Evolutionary conservation across 2,329 filamentous ascomycete species (phyloP), one percentile per base, ranked within the genome.

Genomic region (Pseudopyricularia javanii): DNA sequence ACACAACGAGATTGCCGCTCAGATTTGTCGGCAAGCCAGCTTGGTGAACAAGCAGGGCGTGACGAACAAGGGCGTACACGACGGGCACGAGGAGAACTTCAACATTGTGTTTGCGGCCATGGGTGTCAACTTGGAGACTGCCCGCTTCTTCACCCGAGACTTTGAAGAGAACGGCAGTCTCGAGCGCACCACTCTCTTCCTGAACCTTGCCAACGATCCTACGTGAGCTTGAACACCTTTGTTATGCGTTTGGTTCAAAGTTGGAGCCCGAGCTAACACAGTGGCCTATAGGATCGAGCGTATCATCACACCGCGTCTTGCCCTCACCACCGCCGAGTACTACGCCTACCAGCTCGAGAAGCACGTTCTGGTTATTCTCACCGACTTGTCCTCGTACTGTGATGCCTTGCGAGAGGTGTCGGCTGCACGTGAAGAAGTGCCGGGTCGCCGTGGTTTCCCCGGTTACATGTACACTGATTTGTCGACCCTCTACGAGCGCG

Each of bases 381-480:
- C 94, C 53, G 93, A 98, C 79, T 75, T 98, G 62, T 93, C 93
- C 1, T 90, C 93, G 50, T 98, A 98, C 79, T 98, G 94, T 70
- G 93, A 98, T 70, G 94, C 93, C 59, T 85, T 98, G 59, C 93
- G 93, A 81, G 93, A 98, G 74, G 93, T 98, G 50, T 98, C 93
- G 14, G 91, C 93, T 53, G 93, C 93, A 52, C 83, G 93, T 75
- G 93, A 98, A 79, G 93, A 98, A 83, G 93, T 98, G 45, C 93
- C 93, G 40, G 93, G 93, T 79, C 91, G 93, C 70, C 91, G 93
- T 83, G 93, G 93, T 80, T 98, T 93, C 76, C 93, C 93, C 52
- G 93, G 93, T 88, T 98, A 98, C 80, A 98, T 98, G 93, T 98
- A 98, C 79, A 98, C 93, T 61, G 94, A 98, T 82, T 87, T 98